Evolutionary conservation across 805 yeast genomes (phyloP), one percentile per base, ranked within the genome.

Genomic region (Yamadazyma phyllophila): DNA sequence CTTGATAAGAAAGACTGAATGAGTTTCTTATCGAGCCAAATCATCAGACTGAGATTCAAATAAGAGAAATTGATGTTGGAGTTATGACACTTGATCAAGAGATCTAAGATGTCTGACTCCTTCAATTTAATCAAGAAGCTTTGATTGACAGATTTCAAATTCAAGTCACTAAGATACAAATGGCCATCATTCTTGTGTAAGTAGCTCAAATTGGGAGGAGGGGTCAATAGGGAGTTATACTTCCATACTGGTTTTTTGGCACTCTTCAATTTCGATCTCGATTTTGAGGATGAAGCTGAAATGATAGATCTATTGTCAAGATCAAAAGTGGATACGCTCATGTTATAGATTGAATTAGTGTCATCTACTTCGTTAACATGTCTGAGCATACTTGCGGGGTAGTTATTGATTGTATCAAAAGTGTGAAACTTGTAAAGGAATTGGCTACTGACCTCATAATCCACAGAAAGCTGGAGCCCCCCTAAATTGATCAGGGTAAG

Each of bases 391-490:
- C 61, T 66, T 40, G 65, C 63, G 9, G 67, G 67, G 52, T 62
- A 71, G 45, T 72, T 71, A 51, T 65, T 59, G 59, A 63, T 62
- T 32, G 67, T 50, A 44, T 72, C 77, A 52, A 62, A 71, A 9
- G 65, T 60, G 44, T 65, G 71, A 48, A 60, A 71, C 49, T 68
- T 65, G 51, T 61, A 55, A 12, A 65, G 53, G 50, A 52, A 63
- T 24, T 68, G 65, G 40, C 68, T 65, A 11, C 60, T 58, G 38
- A 82, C 67, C 48, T 77, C 74, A 57, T 83, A 88, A 64, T 89
- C 97, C 12, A 72, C 67, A 5, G 88, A 83, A 8, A 88, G 65
- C 1, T 85, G 76, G 7, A 88, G 54, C 39, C 76, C 75, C 4
- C 81, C 81, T n/a, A 89, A 61, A 54, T 89, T 74, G 17, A 89